Evolutionary conservation across 306 rosid species (phyloP).

Genomic region (Trichosanthes truncata): DNA sequence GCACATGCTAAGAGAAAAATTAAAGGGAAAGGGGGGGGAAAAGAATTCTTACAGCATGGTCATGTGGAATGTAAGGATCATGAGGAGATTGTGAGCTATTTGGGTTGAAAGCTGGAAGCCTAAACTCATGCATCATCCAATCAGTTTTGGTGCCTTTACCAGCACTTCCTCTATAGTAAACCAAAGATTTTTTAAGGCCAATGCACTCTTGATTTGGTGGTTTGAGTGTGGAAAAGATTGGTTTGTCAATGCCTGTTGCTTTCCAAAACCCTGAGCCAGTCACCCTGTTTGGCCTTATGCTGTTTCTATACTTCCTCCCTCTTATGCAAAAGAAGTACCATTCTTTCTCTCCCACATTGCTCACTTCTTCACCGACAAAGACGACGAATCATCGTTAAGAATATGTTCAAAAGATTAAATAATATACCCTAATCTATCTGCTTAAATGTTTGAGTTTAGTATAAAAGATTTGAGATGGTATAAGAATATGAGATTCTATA

Average conservation of each 20-base stretch:
- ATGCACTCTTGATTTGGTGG: constrained; percentile 23
- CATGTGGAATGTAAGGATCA: constrained; percentile 18
- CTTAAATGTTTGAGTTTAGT: too few relatives aligned
- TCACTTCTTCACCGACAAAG: constrained; percentile 21
- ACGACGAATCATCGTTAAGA: not conserved
- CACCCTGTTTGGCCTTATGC: constrained; percentile 76
- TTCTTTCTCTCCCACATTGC: constrained; percentile 47
- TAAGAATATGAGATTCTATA: too few relatives aligned
- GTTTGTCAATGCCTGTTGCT: constrained; percentile 83
- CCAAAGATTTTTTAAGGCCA: constrained; percentile 91
- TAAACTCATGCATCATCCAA: constrained; percentile 99
- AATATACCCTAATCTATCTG: not conserved
- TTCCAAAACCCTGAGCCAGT: constrained; percentile 92
- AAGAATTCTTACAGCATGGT: constrained; percentile 61
- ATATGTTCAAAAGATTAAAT: not conserved
- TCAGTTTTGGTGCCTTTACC: constrained; percentile 94
- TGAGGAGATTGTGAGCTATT: constrained; percentile 8
- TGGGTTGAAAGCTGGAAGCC: constrained; percentile 55
- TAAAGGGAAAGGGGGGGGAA: too few relatives aligned
- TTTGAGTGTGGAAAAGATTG: constrained; percentile 34
- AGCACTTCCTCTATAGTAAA: constrained; percentile 77
- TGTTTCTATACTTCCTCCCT: constrained; percentile 89
- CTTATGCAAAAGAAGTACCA: constrained; percentile 77
- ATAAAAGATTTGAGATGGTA: too few relatives aligned
- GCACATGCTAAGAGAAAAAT: not conserved